Evolutionary conservation across 2,329 filamentous ascomycete species (phyloP), one percentile per base, ranked within the genome.

Genomic region (Paraphoma chrysanthemicola): DNA sequence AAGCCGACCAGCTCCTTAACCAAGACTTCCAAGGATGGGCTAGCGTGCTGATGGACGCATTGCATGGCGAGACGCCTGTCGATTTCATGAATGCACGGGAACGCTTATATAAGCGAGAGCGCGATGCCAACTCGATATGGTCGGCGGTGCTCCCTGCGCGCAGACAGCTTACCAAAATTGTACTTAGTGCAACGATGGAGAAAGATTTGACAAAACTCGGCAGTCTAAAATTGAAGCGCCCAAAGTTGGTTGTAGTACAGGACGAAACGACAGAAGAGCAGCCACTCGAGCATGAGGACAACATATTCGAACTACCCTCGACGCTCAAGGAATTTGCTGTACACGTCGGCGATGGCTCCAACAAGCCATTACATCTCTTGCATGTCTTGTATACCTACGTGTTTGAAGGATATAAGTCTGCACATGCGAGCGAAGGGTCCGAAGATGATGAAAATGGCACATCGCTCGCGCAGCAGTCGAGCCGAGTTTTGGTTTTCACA

Each of bases 21-120:
- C 92, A 98, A 74, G 93, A 90, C 69, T 97, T 95, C 76, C 93
- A 97, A 73, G 90, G 94, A 68, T 97, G 93, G 93, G 82, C 96
- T 3, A 86, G 88, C 41, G 79, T 89, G 0, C 86, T 95, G 6
- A 88, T 92, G 68, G 75, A 76, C 18, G 80, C 81, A 2, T 64
- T 86, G 70, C 85, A 88, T 14, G 79, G 81, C 44, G 81, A 91
- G 59, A 76, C 74, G 7, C 66, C 63, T 6, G 57, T 61, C 2
- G 80, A 81, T 42, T 74, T 79, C 1, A 82, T 82, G 63, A 81
- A 83, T 23, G 78, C 81, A 2, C 79, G 85, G 46, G 83, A 86
- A 60, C 80, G 81, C 18, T 81, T 85, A 48, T 81, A 82, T 52
- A 81, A 82, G 71, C 49, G 67, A 39, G 55, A 77, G 75, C 46